phyloP scores from a whole-genome alignment of 805 yeast genomes.

The Nadsonia fulvescens region DNA sequence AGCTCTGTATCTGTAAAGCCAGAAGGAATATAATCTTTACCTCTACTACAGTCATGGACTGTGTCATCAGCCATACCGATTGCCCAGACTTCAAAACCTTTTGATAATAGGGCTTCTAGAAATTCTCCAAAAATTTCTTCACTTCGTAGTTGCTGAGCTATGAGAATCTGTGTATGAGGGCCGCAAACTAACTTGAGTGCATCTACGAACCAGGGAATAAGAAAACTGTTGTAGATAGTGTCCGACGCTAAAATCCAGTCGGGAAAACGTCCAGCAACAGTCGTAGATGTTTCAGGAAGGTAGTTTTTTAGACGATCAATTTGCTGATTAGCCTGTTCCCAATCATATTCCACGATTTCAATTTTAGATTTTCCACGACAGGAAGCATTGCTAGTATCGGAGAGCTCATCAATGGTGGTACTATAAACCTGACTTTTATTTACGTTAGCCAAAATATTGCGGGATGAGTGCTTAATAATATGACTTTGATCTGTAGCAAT shows the following conservation, averaged over 20 bases:
- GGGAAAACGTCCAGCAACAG: slow-evolving; percentile 6
- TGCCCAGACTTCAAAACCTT: slow-evolving; percentile 17
- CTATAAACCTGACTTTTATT: too few relatives aligned
- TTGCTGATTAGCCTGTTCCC: slow-evolving; percentile 34
- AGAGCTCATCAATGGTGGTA: too few relatives aligned
- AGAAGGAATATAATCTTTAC: too few relatives aligned
- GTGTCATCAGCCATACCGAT: too few relatives aligned
- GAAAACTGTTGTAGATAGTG: slow-evolving; percentile 44
- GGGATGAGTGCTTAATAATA: slow-evolving; percentile 29
- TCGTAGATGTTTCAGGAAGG: slow-evolving; percentile 5
- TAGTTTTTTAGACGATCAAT: slow-evolving; percentile 11
- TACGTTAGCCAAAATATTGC: slow-evolving; percentile 28
- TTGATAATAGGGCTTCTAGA: slow-evolving; percentile 18
- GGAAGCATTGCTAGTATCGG: slow-evolving; percentile 12
- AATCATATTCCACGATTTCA: slow-evolving; percentile 38
- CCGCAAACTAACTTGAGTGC: slow-evolving; percentile 22
- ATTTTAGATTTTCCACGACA: slow-evolving; percentile 3
- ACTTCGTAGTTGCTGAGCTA: slow-evolving; percentile 39
- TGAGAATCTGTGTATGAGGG: slow-evolving; percentile 19
- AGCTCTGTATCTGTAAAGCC: too few relatives aligned
- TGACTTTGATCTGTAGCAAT: slow-evolving; percentile 44
- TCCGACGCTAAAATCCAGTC: slow-evolving; percentile 45
- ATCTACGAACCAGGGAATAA: slow-evolving; percentile 31
- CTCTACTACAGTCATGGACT: too few relatives aligned
- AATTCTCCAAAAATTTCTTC: slow-evolving; percentile 31